A percentile compares a stretch with the other conserved stretches of the same genome.
Conservation (phyloP, 2,329 filamentous ascomycete genomes). For the Cordyceps cicadae region DNA sequence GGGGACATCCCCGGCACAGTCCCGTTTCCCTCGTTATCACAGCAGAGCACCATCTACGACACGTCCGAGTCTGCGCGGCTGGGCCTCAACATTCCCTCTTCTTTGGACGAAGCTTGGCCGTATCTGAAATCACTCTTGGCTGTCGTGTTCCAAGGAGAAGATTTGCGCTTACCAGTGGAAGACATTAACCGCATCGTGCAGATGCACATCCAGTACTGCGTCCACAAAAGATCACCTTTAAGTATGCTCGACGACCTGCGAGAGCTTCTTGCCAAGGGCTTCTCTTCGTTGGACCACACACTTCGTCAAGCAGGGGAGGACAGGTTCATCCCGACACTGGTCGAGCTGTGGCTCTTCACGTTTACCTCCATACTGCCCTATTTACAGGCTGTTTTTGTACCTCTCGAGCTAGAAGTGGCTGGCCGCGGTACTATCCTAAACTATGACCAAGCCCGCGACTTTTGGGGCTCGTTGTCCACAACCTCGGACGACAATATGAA, state of each 20-base stretch:
- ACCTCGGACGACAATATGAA: conserved; percentile 27
- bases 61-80: conserved; percentile 47
- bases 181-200: conserved; percentile 76
- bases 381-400: conserved; percentile 89
- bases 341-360: conserved; percentile 89
- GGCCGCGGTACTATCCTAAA: conserved; percentile 74
- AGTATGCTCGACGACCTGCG: conserved; percentile 67
- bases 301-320: conserved; percentile 74
- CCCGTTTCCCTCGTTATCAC: conserved; percentile 39
- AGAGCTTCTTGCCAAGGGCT: conserved; percentile 72
- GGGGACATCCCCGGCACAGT: conserved; percentile 47
- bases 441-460: conserved; percentile 71
- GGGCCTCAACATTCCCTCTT: conserved; percentile 59
- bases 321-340: conserved; percentile 77
- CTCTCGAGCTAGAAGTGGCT: conserved; percentile 85
- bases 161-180: conserved; percentile 70
- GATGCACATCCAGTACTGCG: conserved; percentile 69
- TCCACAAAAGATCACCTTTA: conserved; percentile 63
- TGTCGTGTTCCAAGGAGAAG: conserved; percentile 73
- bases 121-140: conserved; percentile 68
- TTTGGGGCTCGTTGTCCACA: conserved; percentile 68
- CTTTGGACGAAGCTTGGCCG: conserved; percentile 73
- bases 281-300: conserved; percentile 76
- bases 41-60: conserved; percentile 42
- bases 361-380: conserved; percentile 88